Conservation (phyloP, 768 basidiomycete species). For the Pholiota microspora region DNA sequence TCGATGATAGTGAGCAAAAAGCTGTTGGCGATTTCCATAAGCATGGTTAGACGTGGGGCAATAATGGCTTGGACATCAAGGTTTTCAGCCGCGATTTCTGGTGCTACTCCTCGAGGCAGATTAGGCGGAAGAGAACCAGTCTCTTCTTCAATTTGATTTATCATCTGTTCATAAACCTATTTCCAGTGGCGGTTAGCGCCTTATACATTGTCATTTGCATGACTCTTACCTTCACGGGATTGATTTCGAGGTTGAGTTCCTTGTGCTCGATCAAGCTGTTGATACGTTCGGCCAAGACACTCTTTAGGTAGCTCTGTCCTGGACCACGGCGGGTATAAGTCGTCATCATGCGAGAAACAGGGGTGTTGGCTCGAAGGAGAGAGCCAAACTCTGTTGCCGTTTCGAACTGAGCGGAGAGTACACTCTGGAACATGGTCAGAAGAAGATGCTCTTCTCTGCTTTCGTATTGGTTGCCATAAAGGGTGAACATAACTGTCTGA, state of each 20-base stretch:
- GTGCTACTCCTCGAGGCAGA: constrained; percentile 89
- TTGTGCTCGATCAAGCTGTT: constrained; percentile 99
- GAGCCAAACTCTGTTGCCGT: constrained; percentile 99
- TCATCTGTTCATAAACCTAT: constrained; percentile 99
- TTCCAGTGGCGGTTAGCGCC: not conserved
- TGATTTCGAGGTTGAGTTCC: constrained; percentile 98
- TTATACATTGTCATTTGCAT: not conserved
- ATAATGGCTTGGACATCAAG: constrained; percentile 97
- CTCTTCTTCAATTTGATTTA: constrained; percentile 98
- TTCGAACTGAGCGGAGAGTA: constrained; percentile 98
- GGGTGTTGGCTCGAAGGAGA: constrained; percentile 95
- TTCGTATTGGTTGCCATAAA: constrained; percentile 99
- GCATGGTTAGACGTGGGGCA: constrained; percentile 93
- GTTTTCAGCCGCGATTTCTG: constrained; percentile 93
- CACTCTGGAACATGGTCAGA: constrained; percentile 99
- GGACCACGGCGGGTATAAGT: constrained; percentile 99
- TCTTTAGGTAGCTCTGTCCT: constrained; percentile 97
- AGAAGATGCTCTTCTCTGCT: constrained; percentile 97
- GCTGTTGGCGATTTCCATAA: constrained; percentile 99
- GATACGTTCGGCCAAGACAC: constrained; percentile 95
- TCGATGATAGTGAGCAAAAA: constrained; percentile 98
- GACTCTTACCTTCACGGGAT: constrained; percentile 84
- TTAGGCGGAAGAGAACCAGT: constrained; percentile 89
- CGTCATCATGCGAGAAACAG: constrained; percentile 99
- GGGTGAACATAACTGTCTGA: constrained; percentile 99